These are phyloP conservation scores for Sesbania bispinosa DNA, from an alignment of 306 rosid genomes.

Conservation along the genomic window DNA sequence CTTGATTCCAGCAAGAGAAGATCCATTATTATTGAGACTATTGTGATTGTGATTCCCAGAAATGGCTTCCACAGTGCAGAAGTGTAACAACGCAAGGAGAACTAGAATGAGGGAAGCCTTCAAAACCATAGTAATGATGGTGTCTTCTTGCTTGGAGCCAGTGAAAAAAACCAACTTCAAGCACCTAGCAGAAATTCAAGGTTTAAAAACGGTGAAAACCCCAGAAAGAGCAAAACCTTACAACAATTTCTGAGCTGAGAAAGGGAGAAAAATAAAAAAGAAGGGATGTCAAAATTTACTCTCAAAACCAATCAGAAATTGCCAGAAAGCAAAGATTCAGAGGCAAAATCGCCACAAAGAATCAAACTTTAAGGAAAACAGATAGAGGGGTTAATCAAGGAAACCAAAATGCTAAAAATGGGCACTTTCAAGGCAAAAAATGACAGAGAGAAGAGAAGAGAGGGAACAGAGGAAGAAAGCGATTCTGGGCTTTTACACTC, in stretches of 20 bases:
- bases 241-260: neutral
- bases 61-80: conserved; percentile 21
- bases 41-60: conserved; percentile 33
- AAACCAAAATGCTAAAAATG: neutral
- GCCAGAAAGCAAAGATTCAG: conserved; percentile 9
- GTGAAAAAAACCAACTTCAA: conserved; percentile 37
- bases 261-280: neutral
- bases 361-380: neutral
- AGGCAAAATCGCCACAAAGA: neutral
- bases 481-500: neutral
- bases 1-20: conserved; percentile 56
- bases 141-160: conserved; percentile 24
- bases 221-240: conserved; percentile 27
- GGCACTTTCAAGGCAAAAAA: neutral
- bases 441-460: neutral
- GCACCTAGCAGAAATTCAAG: neutral
- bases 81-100: conserved; percentile 27
- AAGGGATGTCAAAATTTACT: neutral
- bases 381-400: neutral
- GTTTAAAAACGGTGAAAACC: neutral
- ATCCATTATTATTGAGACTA: conserved; percentile 34
- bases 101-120: conserved; percentile 17
- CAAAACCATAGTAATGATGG: conserved; percentile 25
- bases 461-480: neutral
- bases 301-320: neutral